Evolutionary conservation across 176 grass and related monocot genomes (phyloP).

Genomic region (Aegilops speltoides): DNA sequence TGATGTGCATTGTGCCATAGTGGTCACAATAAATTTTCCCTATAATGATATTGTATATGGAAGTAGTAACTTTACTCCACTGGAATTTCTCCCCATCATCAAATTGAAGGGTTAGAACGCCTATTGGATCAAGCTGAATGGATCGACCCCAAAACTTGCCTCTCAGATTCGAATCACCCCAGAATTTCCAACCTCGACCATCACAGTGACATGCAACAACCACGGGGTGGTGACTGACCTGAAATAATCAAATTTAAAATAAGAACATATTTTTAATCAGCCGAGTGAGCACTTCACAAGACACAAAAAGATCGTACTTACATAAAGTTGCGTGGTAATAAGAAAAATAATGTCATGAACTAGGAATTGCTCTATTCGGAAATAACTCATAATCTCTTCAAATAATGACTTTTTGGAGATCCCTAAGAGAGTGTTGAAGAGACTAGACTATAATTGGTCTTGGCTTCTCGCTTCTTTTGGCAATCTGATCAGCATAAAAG

Average conservation of each 20-base stretch:
- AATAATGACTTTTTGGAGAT: background rate
- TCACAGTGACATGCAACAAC: conserved; percentile 95
- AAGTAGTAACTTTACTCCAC: conserved; percentile 98
- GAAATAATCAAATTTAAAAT: conserved; percentile 26
- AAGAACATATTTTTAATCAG: conserved; percentile 22
- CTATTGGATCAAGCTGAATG: conserved; percentile 96
- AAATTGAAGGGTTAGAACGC: conserved; percentile 87
- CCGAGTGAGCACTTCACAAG: background rate
- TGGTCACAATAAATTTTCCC: conserved; percentile 99
- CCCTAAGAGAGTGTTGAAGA: background rate
- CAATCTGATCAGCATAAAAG: background rate
- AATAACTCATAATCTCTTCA: background rate
- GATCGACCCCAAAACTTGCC: conserved; percentile 98
- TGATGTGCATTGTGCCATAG: conserved; percentile 94
- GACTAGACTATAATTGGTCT: background rate
- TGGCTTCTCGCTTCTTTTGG: background rate
- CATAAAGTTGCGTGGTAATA: background rate
- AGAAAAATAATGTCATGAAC: conserved; percentile 14
- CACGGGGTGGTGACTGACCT: conserved; percentile 98
- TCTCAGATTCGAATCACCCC: conserved; percentile 94
- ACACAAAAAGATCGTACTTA: background rate
- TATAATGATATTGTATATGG: conserved; percentile 99
- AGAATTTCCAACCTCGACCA: conserved; percentile 90
- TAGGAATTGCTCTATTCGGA: conserved; percentile 2
- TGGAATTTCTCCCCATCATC: conserved; percentile 94